Evolutionary conservation across 2,329 filamentous ascomycete species (phyloP).

Genomic region (Didymella pomorum): DNA sequence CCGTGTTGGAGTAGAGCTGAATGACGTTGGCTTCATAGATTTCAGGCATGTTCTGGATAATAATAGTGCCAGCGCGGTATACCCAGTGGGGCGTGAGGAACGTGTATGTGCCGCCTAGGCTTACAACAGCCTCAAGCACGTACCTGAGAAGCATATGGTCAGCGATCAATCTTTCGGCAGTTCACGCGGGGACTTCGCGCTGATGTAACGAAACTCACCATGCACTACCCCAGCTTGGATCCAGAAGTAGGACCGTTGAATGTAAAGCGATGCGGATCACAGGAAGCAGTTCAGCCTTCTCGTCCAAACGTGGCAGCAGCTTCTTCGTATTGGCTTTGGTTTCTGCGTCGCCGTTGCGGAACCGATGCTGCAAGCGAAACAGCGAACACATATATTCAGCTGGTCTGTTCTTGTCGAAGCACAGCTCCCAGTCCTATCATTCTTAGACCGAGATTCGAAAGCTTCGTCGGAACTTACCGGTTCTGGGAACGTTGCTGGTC

Average conservation of each 20-base stretch:
- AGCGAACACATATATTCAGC: slow-evolving; percentile 47
- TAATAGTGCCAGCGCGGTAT: slow-evolving; percentile 42
- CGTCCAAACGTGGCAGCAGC: slow-evolving; percentile 39
- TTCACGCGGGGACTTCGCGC: background rate
- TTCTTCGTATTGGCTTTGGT: slow-evolving; percentile 33
- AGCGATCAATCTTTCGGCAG: background rate
- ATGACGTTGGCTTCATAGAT: slow-evolving; percentile 44
- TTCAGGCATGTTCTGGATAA: slow-evolving; percentile 44
- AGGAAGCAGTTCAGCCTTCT: slow-evolving; percentile 35
- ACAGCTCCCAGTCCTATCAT: slow-evolving; percentile 36
- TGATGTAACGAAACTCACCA: slow-evolving; percentile 27
- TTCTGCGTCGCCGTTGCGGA: slow-evolving; percentile 41
- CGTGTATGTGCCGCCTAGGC: slow-evolving; percentile 40
- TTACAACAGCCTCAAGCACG: slow-evolving; percentile 44
- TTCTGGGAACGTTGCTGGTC: slow-evolving; percentile 48
- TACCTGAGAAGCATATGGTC: slow-evolving; percentile 3
- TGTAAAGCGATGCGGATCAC: slow-evolving; percentile 42
- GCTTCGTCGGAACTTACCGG: slow-evolving; percentile 31
- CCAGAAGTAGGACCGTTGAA: slow-evolving; percentile 45
- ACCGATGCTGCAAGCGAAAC: slow-evolving; percentile 47
- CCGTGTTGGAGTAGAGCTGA: slow-evolving; percentile 47
- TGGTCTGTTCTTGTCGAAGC: slow-evolving; percentile 39
- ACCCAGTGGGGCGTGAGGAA: slow-evolving; percentile 50
- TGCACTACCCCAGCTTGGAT: slow-evolving; percentile 45
- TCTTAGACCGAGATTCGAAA: slow-evolving; percentile 12